Conservation (phyloP, 345 rosid genomes). For the Geranium rotundifolium region DNA sequence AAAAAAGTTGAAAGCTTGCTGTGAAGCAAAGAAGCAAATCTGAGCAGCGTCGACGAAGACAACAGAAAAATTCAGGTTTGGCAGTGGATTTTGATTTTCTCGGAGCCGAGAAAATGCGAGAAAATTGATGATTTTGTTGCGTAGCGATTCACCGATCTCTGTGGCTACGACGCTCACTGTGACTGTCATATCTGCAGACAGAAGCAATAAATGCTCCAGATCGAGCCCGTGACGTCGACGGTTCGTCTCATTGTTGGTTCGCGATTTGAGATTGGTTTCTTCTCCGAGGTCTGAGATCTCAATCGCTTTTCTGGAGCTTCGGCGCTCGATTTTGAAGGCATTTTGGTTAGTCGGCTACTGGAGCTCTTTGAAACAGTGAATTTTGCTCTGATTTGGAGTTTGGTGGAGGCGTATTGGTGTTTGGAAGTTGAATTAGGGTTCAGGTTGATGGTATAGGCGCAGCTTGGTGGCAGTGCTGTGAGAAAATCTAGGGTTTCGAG, state of each 20-base stretch:
- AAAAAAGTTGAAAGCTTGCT: too few relatives aligned
- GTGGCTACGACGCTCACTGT: neutral
- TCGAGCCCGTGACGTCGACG: neutral
- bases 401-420: neutral
- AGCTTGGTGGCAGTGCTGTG: neutral
- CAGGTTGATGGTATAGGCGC: neutral
- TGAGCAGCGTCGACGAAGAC: neutral
- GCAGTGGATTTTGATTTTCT: neutral
- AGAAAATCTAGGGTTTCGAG: constrained; percentile 25
- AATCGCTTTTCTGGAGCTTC: too few relatives aligned
- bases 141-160: neutral
- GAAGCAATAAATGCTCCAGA: neutral
- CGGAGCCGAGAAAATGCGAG: neutral
- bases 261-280: too few relatives aligned
- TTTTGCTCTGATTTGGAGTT: neutral
- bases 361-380: too few relatives aligned
- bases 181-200: neutral
- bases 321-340: too few relatives aligned
- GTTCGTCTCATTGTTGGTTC: neutral
- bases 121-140: neutral
- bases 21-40: too few relatives aligned
- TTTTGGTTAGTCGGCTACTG: too few relatives aligned
- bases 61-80: neutral
- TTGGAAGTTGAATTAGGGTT: neutral
- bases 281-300: too few relatives aligned